Conservation (phyloP, 106 monocot genomes). For the Iris macrosiphon region DNA sequence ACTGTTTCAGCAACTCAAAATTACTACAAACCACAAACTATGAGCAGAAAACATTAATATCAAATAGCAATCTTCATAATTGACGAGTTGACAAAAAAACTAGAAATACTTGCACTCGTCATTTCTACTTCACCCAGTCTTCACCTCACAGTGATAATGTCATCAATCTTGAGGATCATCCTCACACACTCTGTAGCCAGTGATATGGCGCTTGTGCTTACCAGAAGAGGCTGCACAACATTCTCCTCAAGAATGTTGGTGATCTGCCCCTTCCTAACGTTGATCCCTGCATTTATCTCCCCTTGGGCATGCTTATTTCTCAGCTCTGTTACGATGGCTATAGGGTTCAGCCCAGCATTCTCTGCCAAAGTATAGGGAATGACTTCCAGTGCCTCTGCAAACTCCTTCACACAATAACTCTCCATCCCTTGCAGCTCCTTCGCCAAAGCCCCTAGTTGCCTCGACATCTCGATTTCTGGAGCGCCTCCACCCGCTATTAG, state of each 20-base stretch:
- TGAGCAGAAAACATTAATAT: no score
- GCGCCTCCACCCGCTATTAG: slow-evolving; percentile 89
- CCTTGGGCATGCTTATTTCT: slow-evolving; percentile 74
- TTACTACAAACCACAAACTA: no score
- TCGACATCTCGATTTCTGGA: slow-evolving; percentile 77
- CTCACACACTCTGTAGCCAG: slow-evolving; percentile 72
- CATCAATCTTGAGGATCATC: slow-evolving; percentile 93
- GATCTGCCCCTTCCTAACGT: slow-evolving; percentile 80
- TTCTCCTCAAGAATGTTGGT: slow-evolving; percentile 87
- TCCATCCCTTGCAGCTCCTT: slow-evolving; percentile 78
- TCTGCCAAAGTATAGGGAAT: slow-evolving; percentile 75
- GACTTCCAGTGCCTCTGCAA: slow-evolving; percentile 75
- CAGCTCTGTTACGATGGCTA: slow-evolving; percentile 70
- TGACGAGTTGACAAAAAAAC: no score
- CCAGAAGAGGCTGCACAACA: slow-evolving; percentile 73
- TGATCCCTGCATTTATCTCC: slow-evolving; percentile 74
- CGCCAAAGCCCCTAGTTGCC: slow-evolving; percentile 62
- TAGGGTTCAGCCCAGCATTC: slow-evolving; percentile 72
- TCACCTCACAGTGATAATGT: slow-evolving; percentile 68
- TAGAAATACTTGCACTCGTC: no score
- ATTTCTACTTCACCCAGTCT: no score
- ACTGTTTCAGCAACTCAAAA: no score
- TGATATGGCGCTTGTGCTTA: slow-evolving; percentile 68
- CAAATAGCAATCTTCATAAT: no score
- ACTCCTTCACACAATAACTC: slow-evolving; percentile 71